These are phyloP conservation scores for Pogostemon cablin DNA, from an alignment of 257 asterid genomes.

Conservation along the genomic window DNA sequence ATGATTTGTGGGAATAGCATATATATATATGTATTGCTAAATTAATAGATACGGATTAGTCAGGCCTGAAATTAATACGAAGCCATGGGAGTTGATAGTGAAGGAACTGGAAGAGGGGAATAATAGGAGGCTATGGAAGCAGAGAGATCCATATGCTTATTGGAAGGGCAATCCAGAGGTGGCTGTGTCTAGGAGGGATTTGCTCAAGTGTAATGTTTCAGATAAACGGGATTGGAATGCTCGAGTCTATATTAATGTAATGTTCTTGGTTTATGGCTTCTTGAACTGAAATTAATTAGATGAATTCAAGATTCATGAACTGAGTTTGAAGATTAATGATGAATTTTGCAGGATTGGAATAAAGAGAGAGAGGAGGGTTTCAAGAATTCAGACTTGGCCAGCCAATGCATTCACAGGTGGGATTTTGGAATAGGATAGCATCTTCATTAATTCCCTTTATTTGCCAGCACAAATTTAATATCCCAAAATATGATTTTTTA, in stretches of 20 bases:
- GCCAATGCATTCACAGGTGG: constrained; percentile 76
- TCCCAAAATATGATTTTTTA: too few species aligned
- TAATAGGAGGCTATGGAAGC: constrained; percentile 51
- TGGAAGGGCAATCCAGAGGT: constrained; percentile 76
- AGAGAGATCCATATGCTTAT: constrained; percentile 71
- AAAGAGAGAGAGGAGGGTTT: background rate
- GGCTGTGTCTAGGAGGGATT: constrained; percentile 53
- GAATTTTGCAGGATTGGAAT: background rate
- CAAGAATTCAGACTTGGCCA: constrained; percentile 48
- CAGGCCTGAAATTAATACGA: constrained; percentile 75
- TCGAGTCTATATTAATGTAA: constrained; percentile 64
- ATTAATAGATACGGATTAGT: background rate
- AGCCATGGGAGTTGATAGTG: constrained; percentile 62
- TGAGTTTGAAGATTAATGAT: too few species aligned
- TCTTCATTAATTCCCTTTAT: background rate
- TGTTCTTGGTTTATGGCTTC: background rate
- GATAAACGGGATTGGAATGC: constrained; percentile 76
- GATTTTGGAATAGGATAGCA: background rate
- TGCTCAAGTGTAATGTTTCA: constrained; percentile 67
- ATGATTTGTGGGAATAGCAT: too few species aligned
- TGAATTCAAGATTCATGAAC: too few species aligned
- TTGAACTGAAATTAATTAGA: too few species aligned
- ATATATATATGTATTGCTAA: too few species aligned
- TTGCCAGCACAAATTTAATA: too few species aligned
- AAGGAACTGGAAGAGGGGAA: constrained; percentile 59